Evolutionary conservation across 345 rosid genomes (phyloP).

Genomic region (Excoecaria cochinchinensis): DNA sequence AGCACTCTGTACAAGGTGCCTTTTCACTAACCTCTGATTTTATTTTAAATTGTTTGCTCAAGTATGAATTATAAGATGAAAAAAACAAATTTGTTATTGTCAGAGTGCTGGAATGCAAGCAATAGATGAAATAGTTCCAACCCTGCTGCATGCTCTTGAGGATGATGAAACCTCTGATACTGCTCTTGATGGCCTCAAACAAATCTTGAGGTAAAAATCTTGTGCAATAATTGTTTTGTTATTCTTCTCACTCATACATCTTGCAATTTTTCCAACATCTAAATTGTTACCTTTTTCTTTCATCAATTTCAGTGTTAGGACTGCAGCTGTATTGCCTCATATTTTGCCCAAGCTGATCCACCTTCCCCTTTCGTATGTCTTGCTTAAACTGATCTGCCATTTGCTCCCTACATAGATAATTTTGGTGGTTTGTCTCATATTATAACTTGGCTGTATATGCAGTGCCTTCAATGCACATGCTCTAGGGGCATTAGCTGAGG

Average conservation of each 20-base stretch:
- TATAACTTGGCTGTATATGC: slow-evolving; percentile 27
- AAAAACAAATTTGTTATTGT: neutral
- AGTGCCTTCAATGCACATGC: slow-evolving; percentile 99
- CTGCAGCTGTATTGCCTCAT: slow-evolving; percentile 96
- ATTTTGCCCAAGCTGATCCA: slow-evolving; percentile 93
- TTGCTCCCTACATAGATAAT: neutral
- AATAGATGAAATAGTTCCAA: slow-evolving; percentile 97
- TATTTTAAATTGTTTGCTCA: slow-evolving; percentile 5
- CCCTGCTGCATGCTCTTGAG: slow-evolving; percentile 88
- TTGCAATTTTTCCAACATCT: slow-evolving; percentile 14
- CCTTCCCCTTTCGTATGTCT: slow-evolving; percentile 86
- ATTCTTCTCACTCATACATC: neutral
- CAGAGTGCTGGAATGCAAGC: slow-evolving; percentile 99
- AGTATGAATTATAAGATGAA: neutral
- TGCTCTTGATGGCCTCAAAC: slow-evolving; percentile 95
- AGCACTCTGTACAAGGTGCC: slow-evolving; percentile 94
- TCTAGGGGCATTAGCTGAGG: slow-evolving; percentile 94
- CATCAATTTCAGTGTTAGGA: slow-evolving; percentile 71
- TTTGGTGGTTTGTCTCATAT: neutral
- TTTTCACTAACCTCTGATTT: slow-evolving; percentile 10
- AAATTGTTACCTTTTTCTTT: slow-evolving; percentile 20
- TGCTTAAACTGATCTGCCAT: slow-evolving; percentile 23
- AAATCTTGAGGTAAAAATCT: slow-evolving; percentile 68
- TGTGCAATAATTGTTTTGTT: neutral
- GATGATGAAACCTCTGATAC: slow-evolving; percentile 87